phyloP scores from a whole-genome alignment of 2,329 filamentous ascomycete species.

The Apiospora rasikravindrae region DNA sequence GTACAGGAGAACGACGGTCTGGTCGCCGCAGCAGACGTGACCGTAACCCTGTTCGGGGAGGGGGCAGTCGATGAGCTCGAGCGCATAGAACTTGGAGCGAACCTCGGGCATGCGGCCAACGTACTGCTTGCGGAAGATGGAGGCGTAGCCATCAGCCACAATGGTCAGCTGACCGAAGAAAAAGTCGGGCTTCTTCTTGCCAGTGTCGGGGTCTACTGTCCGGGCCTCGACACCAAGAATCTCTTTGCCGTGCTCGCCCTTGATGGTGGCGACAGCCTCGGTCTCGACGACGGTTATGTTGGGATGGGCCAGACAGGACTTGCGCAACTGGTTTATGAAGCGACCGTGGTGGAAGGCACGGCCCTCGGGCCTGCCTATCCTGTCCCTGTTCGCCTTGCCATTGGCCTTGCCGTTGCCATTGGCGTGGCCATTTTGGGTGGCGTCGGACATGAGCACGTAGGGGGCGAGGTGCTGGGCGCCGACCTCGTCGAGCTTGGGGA shows the following conservation, averaged over 20 bases:
- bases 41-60: conserved; percentile 79
- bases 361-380: conserved; percentile 65
- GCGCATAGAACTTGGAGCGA: conserved; percentile 88
- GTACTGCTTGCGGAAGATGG: conserved; percentile 85
- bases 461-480: conserved; percentile 44
- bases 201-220: conserved; percentile 64
- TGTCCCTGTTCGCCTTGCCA: conserved; percentile 32
- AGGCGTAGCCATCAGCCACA: conserved; percentile 89
- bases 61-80: conserved; percentile 88
- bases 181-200: conserved; percentile 66
- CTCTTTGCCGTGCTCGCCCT: conserved; percentile 69
- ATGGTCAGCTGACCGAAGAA: conserved; percentile 92
- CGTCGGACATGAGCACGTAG: conserved; percentile 37
- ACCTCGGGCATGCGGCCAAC: conserved; percentile 70
- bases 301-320: conserved; percentile 72
- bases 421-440: conserved; percentile 22
- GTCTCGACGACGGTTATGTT: conserved; percentile 94
- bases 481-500: conserved; percentile 63
- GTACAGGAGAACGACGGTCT: conserved; percentile 84
- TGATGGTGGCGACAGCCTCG: conserved; percentile 78
- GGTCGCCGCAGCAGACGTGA: conserved; percentile 83
- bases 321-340: conserved; percentile 83
- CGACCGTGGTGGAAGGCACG: conserved; percentile 91
- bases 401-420: conserved; percentile 27
- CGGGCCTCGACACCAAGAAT: conserved; percentile 82